phyloP scores from a whole-genome alignment of 768 basidiomycete genomes.

The Russula compacta region DNA sequence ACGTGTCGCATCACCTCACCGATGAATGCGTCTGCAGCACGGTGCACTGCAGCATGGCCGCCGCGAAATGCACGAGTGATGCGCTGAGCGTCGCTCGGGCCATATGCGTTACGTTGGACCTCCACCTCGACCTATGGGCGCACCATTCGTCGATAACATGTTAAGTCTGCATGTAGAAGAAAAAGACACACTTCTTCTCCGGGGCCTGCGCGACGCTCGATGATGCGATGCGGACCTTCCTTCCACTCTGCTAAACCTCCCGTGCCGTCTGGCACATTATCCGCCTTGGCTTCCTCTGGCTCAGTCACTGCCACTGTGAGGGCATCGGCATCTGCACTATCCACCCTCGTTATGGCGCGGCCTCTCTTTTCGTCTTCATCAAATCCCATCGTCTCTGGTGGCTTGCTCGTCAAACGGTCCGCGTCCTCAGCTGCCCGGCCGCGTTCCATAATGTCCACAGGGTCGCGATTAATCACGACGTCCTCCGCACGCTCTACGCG shows the following conservation, averaged over 20 bases:
- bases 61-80: slow-evolving; percentile 23
- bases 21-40: slow-evolving; percentile 23
- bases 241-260: slow-evolving; percentile 48
- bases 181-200: slow-evolving; percentile 53
- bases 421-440: slow-evolving; percentile 30
- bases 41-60: slow-evolving; percentile 22
- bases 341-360: slow-evolving; percentile 19
- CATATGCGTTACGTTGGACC: slow-evolving; percentile 28
- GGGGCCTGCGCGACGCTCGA: slow-evolving; percentile 50
- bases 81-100: slow-evolving; percentile 24
- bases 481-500: slow-evolving; percentile 63
- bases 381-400: slow-evolving; percentile 16
- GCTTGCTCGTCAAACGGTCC: background rate
- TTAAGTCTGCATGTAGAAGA: background rate
- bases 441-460: slow-evolving; percentile 40
- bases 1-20: slow-evolving; percentile 14
- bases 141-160: background rate
- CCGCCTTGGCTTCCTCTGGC: slow-evolving; percentile 25
- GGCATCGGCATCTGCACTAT: slow-evolving; percentile 2
- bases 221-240: slow-evolving; percentile 58
- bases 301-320: slow-evolving; percentile 15
- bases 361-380: slow-evolving; percentile 20
- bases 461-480: slow-evolving; percentile 81
- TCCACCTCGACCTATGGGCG: slow-evolving; percentile 28
- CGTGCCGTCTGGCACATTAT: slow-evolving; percentile 38